Evolutionary conservation across 768 basidiomycete species (phyloP).

Genomic region (Calocybe indica): DNA sequence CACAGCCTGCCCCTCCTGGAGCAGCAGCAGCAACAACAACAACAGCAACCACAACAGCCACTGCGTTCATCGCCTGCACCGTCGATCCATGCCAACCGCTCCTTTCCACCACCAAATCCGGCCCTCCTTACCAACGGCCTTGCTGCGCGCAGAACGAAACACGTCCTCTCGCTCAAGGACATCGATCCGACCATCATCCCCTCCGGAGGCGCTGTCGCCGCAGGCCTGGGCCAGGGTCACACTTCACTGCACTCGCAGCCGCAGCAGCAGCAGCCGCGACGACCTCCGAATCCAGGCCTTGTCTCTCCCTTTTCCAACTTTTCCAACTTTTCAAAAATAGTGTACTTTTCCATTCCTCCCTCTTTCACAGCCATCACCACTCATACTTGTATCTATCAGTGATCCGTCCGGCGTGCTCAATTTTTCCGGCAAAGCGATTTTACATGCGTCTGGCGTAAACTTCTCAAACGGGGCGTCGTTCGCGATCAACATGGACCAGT

Average conservation of each 20-base stretch:
- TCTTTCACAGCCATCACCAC: neutral
- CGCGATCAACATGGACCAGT: slow-evolving; percentile 91
- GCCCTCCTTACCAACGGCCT: slow-evolving; percentile 22
- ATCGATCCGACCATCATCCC: slow-evolving; percentile 42
- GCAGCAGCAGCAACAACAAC: slow-evolving; percentile 18
- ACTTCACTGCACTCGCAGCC: slow-evolving; percentile 28
- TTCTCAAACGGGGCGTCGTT: slow-evolving; percentile 90
- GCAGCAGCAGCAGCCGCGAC: too few relatives aligned
- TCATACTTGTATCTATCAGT: slow-evolving; percentile 32
- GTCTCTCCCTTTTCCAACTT: slow-evolving; percentile 62
- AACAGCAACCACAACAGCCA: neutral
- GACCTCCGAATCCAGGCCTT: too few relatives aligned
- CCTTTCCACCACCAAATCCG: slow-evolving; percentile 10
- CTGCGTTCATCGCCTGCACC: slow-evolving; percentile 10
- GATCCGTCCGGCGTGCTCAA: slow-evolving; percentile 96
- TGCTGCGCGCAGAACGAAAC: slow-evolving; percentile 42
- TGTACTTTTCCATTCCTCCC: slow-evolving; percentile 44
- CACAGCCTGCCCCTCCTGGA: slow-evolving; percentile 27
- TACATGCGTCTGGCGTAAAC: slow-evolving; percentile 79
- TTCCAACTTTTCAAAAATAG: slow-evolving; percentile 88
- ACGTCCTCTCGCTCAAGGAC: slow-evolving; percentile 57
- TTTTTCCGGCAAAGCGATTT: slow-evolving; percentile 88
- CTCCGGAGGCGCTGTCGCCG: slow-evolving; percentile 43
- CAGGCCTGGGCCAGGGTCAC: slow-evolving; percentile 62
- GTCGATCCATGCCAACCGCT: slow-evolving; percentile 16